A percentile compares a stretch with the other conserved stretches of the same genome.
Conservation (phyloP, 2,329 filamentous ascomycete species). For the Sporothrix brasiliensis region DNA sequence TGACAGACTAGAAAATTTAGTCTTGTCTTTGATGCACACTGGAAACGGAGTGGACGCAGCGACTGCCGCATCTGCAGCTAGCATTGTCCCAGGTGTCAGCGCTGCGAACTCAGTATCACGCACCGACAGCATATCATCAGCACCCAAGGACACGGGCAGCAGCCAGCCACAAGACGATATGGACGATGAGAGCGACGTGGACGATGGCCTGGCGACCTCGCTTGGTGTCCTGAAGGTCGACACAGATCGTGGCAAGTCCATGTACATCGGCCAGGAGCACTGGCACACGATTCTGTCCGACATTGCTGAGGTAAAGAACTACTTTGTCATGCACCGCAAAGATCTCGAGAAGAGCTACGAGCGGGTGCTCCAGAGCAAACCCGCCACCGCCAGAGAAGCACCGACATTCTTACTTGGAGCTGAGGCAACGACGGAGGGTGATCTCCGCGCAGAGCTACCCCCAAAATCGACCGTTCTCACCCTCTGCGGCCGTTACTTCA, state of each 20-base stretch:
- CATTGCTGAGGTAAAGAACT: slow-evolving; percentile 91
- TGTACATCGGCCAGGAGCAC: slow-evolving; percentile 81
- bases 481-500: slow-evolving; percentile 87
- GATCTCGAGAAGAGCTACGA: slow-evolving; percentile 82
- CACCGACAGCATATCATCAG: slow-evolving; percentile 52
- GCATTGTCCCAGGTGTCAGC: slow-evolving; percentile 39
- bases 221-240: slow-evolving; percentile 84
- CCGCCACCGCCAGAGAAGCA: slow-evolving; percentile 61
- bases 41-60: slow-evolving; percentile 58
- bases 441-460: slow-evolving; percentile 79
- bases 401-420: slow-evolving; percentile 80
- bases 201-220: slow-evolving; percentile 69
- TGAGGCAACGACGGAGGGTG: slow-evolving; percentile 69
- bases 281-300: slow-evolving; percentile 80
- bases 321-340: slow-evolving; percentile 83
- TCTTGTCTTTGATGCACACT: slow-evolving; percentile 91
- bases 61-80: slow-evolving; percentile 38
- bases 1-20: slow-evolving; percentile 88
- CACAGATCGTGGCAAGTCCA: slow-evolving; percentile 72
- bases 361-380: slow-evolving; percentile 70
- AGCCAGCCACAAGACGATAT: slow-evolving; percentile 48
- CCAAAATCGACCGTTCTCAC: slow-evolving; percentile 81
- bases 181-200: slow-evolving; percentile 69
- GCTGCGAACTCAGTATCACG: slow-evolving; percentile 40
- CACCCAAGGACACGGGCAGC: slow-evolving; percentile 39